phyloP scores from a whole-genome alignment of 1,284 basidiomycete species.

The Fistulinella cinereoalba region DNA sequence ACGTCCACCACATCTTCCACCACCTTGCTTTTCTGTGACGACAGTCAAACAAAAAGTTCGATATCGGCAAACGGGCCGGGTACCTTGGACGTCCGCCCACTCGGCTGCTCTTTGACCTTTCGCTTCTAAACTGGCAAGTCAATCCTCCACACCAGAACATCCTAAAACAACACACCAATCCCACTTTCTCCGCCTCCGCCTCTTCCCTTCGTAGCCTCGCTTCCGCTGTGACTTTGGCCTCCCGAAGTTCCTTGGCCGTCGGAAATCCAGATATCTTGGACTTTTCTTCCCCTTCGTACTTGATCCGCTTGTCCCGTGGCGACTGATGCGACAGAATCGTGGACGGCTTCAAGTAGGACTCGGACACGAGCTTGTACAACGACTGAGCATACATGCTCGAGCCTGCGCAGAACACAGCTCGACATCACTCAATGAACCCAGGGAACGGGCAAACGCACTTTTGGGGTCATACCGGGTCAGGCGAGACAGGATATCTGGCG shows the following conservation, averaged over 20 bases:
- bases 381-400: slow-evolving; percentile 53
- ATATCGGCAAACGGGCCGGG: slow-evolving; percentile 5
- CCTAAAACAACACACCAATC: slow-evolving; percentile 51
- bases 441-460: slow-evolving; percentile 46
- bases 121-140: slow-evolving; percentile 49
- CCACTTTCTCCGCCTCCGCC: slow-evolving; percentile 66
- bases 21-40: slow-evolving; percentile 49
- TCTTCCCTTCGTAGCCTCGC: slow-evolving; percentile 65
- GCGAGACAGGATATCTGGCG: slow-evolving; percentile 64
- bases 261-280: slow-evolving; percentile 69
- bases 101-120: slow-evolving; percentile 49
- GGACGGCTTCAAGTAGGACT: slow-evolving; percentile 68
- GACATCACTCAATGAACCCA: not conserved
- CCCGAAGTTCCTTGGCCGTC: slow-evolving; percentile 68
- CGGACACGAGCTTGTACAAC: slow-evolving; percentile 63
- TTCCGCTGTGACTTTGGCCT: slow-evolving; percentile 63
- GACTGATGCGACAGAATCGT: slow-evolving; percentile 71
- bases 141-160: not conserved
- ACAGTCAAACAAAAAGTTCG: not conserved
- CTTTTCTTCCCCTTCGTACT: slow-evolving; percentile 73
- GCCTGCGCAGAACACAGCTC: slow-evolving; percentile 35
- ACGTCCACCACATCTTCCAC: slow-evolving; percentile 67
- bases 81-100: slow-evolving; percentile 53
- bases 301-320: slow-evolving; percentile 70
- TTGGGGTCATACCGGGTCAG: slow-evolving; percentile 56